Base-by-base conservation (phyloP, 768 basidiomycete species). In the Mycena pura region DNA sequence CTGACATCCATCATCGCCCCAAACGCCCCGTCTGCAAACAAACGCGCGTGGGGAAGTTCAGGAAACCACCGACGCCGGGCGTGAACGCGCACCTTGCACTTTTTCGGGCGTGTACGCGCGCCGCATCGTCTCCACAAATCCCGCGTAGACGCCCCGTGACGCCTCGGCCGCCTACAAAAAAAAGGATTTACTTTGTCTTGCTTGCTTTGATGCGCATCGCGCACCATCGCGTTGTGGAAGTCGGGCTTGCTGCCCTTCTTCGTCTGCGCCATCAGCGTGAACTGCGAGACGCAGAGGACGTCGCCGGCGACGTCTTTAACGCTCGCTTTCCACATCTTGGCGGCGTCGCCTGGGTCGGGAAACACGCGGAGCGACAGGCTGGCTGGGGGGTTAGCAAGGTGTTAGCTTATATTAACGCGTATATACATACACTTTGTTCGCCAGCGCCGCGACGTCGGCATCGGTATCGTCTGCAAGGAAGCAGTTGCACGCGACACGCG, bases 1-100 rank as follows among this genome's bases (percentile, higher is more conserved):
- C 80, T 85, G 51, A 98, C 93, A 57, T 88, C 84, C 95, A 98
- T 98, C 95, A 96, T 96, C 5, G 95, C 95, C 29, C 95, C 95
- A 71, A 98, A 97, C 66, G 80, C 82, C n/a, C 95, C 95, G 73
- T 98, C 95, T 96, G 21, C 22, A 31, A 36, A n/a, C n/a, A n/a
- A n/a, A n/a, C n/a, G n/a, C n/a, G n/a, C n/a, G n/a, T n/a, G n/a
- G n/a, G n/a, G n/a, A n/a, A n/a, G n/a, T n/a, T n/a, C n/a, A n/a
- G n/a, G n/a, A n/a, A n/a, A n/a, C n/a, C n/a, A n/a, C n/a, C n/a
- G n/a, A n/a, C n/a, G n/a, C n/a, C n/a, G n/a, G n/a, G n/a, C n/a
- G n/a, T 32, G 19, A 46, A 9, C 17, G 21, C 21, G 21, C 46
- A 91, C 95, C 95, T 82, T 92, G 82, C 65, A 97, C 88, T 73